Evolutionary conservation across 2,329 filamentous ascomycete genomes (phyloP).

Genomic region (Penicillium sp.): DNA sequence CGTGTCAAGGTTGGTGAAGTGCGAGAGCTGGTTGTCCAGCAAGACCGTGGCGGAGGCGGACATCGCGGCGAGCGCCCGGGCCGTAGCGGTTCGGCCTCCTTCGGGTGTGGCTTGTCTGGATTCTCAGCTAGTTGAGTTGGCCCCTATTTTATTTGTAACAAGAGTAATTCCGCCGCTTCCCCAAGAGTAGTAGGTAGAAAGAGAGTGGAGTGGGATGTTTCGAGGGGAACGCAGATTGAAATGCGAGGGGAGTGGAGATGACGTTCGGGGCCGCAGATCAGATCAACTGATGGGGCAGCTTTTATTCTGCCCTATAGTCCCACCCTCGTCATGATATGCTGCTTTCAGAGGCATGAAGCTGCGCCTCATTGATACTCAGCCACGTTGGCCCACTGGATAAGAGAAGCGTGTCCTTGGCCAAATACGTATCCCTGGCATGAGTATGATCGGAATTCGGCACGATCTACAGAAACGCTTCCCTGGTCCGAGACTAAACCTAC

Average conservation of each 20-base stretch:
- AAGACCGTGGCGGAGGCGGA: slow-evolving; percentile 41
- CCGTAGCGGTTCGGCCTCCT: slow-evolving; percentile 4
- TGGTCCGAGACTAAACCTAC: neutral
- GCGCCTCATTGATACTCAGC: slow-evolving; percentile 1
- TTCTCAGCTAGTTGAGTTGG: neutral
- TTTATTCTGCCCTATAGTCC: neutral
- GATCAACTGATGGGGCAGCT: neutral
- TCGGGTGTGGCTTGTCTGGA: neutral
- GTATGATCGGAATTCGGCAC: neutral
- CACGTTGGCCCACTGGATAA: neutral
- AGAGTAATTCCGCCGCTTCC: neutral
- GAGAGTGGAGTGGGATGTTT: slow-evolving; percentile 5
- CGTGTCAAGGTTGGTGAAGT: slow-evolving; percentile 52
- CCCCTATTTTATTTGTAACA: neutral
- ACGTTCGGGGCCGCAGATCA: slow-evolving; percentile 20
- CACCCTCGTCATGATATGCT: neutral
- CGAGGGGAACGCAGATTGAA: slow-evolving; percentile 12
- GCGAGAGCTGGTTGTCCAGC: slow-evolving; percentile 43
- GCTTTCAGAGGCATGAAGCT: neutral
- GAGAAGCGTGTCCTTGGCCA: neutral
- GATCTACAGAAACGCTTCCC: neutral
- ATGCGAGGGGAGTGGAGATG: slow-evolving; percentile 19
- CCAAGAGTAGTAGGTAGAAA: neutral
- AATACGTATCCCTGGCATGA: neutral
- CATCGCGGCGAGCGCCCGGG: slow-evolving; percentile 37